Percentiles rank a stretch among this genome's conserved stretches.
Conservation (phyloP, 106 monocot genomes). For the Xerophyta viscosa region DNA sequence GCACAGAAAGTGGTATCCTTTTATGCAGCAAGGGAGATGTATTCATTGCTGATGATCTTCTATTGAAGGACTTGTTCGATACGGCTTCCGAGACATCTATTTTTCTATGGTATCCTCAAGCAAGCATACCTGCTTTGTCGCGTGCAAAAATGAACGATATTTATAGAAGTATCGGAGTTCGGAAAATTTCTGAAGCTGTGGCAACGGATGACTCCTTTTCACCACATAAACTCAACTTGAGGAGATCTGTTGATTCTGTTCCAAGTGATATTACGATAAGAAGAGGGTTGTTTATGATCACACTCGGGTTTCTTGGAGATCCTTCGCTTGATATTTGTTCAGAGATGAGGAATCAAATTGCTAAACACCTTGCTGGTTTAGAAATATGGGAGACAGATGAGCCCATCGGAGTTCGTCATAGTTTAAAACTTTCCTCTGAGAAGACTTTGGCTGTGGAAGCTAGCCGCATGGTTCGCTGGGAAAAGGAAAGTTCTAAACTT, state of each 20-base stretch:
- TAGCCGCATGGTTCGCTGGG: conserved; percentile 21
- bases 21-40: conserved; percentile 12
- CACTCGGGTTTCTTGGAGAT: conserved; percentile 43
- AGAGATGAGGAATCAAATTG: conserved; percentile 20
- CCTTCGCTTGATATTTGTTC: conserved; percentile 17
- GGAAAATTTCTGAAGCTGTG: conserved; percentile 24
- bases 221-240: not conserved
- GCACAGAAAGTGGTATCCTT: not conserved
- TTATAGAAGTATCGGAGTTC: conserved; percentile 25
- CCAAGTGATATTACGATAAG: conserved; percentile 9
- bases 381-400: conserved; percentile 16
- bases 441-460: conserved; percentile 13
- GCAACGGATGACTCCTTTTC: conserved; percentile 6
- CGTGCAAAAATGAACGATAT: conserved; percentile 23
- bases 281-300: conserved; percentile 23
- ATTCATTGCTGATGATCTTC: conserved; percentile 45
- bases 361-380: conserved; percentile 16
- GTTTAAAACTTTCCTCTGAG: conserved; percentile 13
- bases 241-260: not conserved
- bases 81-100: not conserved
- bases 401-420: conserved; percentile 20
- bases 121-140: conserved; percentile 1
- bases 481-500: conserved; percentile 14
- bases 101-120: conserved; percentile 27
- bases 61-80: conserved; percentile 16